phyloP scores from a whole-genome alignment of 768 basidiomycete genomes.

The Boletus rufocinnamomeus region DNA sequence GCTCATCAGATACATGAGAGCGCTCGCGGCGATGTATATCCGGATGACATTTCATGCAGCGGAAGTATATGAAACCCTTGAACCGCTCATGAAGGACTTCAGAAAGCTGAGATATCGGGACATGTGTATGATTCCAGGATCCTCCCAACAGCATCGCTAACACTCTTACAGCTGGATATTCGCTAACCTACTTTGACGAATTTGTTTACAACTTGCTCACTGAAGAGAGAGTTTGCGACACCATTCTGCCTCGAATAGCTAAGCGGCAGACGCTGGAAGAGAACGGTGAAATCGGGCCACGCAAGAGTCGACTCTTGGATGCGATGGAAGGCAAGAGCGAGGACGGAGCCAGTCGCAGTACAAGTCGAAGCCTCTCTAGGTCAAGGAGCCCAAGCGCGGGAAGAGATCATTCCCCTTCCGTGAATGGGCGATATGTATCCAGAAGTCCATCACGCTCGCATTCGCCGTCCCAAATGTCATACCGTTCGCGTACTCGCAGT shows the following conservation, averaged over 20 bases:
- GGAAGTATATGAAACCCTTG: conserved; percentile 91
- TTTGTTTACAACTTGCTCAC: conserved; percentile 82
- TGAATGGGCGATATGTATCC: conserved; percentile 61
- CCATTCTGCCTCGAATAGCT: conserved; percentile 87
- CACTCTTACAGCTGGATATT: conserved; percentile 70
- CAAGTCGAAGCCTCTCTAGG: conserved; percentile 29
- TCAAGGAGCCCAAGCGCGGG: conserved; percentile 28
- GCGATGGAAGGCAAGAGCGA: conserved; percentile 80
- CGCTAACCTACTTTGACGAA: conserved; percentile 87
- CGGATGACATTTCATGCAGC: conserved; percentile 90
- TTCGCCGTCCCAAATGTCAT: conserved; percentile 45
- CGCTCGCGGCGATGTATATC: conserved; percentile 90
- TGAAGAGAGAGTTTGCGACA: conserved; percentile 94
- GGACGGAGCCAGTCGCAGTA: conserved; percentile 42
- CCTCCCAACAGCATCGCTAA: conserved; percentile 2
- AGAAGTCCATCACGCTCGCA: conserved; percentile 55
- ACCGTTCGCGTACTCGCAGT: conserved; percentile 59
- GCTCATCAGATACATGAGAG: conserved; percentile 79
- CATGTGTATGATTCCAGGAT: conserved; percentile 58
- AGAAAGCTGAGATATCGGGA: conserved; percentile 81
- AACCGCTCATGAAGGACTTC: conserved; percentile 93
- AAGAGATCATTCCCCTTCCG: conserved; percentile 41
- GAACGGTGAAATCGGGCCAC: conserved; percentile 81
- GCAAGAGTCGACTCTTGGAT: conserved; percentile 84
- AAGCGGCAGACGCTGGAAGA: conserved; percentile 90